Evolutionary conservation across 2,329 filamentous ascomycete genomes (phyloP).

Genomic region (Xylariaceae sp.): DNA sequence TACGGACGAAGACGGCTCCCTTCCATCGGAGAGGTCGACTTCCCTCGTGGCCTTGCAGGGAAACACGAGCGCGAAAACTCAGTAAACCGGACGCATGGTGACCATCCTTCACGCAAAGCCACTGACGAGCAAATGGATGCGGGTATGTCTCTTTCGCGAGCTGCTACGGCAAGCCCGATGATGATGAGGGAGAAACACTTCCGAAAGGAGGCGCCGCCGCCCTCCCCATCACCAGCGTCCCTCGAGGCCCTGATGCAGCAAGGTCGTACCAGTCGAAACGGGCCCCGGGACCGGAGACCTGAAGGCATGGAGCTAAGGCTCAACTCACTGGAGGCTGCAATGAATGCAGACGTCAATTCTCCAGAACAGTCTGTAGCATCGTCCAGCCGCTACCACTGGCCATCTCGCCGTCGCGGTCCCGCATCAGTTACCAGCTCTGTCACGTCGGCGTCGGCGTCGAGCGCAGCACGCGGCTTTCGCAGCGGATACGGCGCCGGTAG

Average conservation of each 20-base stretch:
- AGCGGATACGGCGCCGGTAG: slow-evolving; percentile 38
- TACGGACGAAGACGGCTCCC: slow-evolving; percentile 61
- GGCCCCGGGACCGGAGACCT: slow-evolving; percentile 72
- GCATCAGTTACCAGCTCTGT: slow-evolving; percentile 51
- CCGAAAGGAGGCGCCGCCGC: slow-evolving; percentile 47
- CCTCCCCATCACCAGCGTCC: slow-evolving; percentile 60
- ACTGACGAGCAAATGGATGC: slow-evolving; percentile 36
- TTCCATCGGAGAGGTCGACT: slow-evolving; percentile 62
- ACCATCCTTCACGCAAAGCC: slow-evolving; percentile 26
- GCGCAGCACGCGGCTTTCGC: slow-evolving; percentile 41
- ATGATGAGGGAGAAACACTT: slow-evolving; percentile 46
- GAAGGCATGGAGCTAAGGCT: slow-evolving; percentile 60
- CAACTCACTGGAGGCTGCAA: slow-evolving; percentile 44
- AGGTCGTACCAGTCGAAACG: slow-evolving; percentile 53
- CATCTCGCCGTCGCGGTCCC: slow-evolving; percentile 43
- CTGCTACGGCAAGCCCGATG: slow-evolving; percentile 60
- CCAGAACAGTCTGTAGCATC: slow-evolving; percentile 48
- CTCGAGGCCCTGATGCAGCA: slow-evolving; percentile 56
- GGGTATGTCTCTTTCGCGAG: slow-evolving; percentile 49
- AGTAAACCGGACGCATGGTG: slow-evolving; percentile 21
- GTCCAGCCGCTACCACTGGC: slow-evolving; percentile 48
- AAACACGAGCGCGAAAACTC: too few relatives aligned
- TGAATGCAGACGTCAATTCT: slow-evolving; percentile 46
- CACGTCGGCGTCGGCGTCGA: slow-evolving; percentile 48
- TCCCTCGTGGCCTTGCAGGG: too few relatives aligned